Conservation (phyloP, 2,329 filamentous ascomycete species). For the Basipetospora chlamydospora region DNA sequence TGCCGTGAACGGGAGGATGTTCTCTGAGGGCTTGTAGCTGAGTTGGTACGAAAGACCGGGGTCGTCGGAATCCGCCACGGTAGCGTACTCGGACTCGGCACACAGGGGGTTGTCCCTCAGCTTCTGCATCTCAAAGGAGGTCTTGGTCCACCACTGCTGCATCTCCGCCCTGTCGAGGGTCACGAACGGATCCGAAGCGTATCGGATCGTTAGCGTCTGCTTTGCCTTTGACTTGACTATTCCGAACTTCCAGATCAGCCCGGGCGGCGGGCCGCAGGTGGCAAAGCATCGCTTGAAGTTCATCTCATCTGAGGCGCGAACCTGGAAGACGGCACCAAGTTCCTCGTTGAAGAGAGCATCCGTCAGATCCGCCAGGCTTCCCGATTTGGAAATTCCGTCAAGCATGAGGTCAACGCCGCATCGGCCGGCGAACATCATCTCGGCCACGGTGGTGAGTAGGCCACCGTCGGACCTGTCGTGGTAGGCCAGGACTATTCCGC, state of each 20-base stretch:
- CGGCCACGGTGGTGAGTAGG: slow-evolving; percentile 73
- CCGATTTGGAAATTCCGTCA: slow-evolving; percentile 53
- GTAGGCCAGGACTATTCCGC: slow-evolving; percentile 65
- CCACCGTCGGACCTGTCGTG: slow-evolving; percentile 92
- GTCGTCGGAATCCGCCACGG: slow-evolving; percentile 60
- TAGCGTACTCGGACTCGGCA: slow-evolving; percentile 68
- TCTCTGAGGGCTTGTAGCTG: slow-evolving; percentile 66
- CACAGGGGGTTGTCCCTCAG: slow-evolving; percentile 78
- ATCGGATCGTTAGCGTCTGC: slow-evolving; percentile 64
- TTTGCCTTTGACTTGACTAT: slow-evolving; percentile 53
- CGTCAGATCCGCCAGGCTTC: slow-evolving; percentile 49
- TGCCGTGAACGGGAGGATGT: slow-evolving; percentile 49
- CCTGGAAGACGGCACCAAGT: slow-evolving; percentile 89
- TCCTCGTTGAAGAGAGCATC: slow-evolving; percentile 90
- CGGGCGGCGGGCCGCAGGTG: slow-evolving; percentile 69
- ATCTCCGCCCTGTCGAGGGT: slow-evolving; percentile 55
- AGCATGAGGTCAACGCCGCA: slow-evolving; percentile 78
- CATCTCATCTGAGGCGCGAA: slow-evolving; percentile 69
- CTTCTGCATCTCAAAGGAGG: slow-evolving; percentile 82
- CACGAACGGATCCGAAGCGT: slow-evolving; percentile 54
- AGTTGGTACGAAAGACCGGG: slow-evolving; percentile 77
- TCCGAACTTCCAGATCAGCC: slow-evolving; percentile 73
- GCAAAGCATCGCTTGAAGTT: slow-evolving; percentile 84
- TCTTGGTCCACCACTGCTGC: slow-evolving; percentile 78
- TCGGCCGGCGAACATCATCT: slow-evolving; percentile 97